Percentiles rank a stretch among this genome's conserved stretches.
phyloP scores from a whole-genome alignment of 73 alveolate genomes.

The Durusdinium trenchii region DNA sequence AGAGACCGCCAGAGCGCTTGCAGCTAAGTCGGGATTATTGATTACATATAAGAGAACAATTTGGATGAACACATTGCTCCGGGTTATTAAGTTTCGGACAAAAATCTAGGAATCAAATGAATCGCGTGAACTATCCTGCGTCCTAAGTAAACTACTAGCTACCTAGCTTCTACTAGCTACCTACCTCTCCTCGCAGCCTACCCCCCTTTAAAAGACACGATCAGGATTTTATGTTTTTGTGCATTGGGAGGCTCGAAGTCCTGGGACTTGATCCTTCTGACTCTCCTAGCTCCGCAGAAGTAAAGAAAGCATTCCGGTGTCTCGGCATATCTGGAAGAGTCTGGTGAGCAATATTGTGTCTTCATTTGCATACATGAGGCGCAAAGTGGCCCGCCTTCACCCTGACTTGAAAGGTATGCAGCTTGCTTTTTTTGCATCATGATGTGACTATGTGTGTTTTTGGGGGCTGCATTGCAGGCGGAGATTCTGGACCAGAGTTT shows the following conservation, averaged over 20 bases:
- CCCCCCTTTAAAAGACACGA: too few species aligned
- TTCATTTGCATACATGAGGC: not conserved
- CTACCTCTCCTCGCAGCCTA: too few species aligned
- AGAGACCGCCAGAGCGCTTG: too few species aligned
- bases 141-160: too few species aligned
- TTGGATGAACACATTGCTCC: too few species aligned
- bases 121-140: too few species aligned
- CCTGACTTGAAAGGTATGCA: slow-evolving; percentile 49
- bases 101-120: too few species aligned
- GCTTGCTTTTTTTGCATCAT: not conserved
- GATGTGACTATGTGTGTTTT: not conserved
- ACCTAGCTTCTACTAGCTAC: too few species aligned
- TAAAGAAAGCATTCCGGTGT: slow-evolving; percentile 74
- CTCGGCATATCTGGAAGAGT: not conserved
- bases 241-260: slow-evolving; percentile 22
- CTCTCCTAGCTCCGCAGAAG: slow-evolving; percentile 7
- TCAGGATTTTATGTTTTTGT: too few species aligned
- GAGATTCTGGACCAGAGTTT: slow-evolving; percentile 10
- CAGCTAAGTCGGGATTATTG: too few species aligned
- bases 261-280: slow-evolving; percentile 65
- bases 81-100: too few species aligned
- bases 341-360: not conserved
- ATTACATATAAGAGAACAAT: too few species aligned
- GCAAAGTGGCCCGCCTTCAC: slow-evolving; percentile 73
- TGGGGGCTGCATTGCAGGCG: not conserved